Evolutionary conservation across 352 stramenopile genomes (phyloP), one percentile per base, ranked within the genome.

Genomic region (Phytophthora fragariaefolia): DNA sequence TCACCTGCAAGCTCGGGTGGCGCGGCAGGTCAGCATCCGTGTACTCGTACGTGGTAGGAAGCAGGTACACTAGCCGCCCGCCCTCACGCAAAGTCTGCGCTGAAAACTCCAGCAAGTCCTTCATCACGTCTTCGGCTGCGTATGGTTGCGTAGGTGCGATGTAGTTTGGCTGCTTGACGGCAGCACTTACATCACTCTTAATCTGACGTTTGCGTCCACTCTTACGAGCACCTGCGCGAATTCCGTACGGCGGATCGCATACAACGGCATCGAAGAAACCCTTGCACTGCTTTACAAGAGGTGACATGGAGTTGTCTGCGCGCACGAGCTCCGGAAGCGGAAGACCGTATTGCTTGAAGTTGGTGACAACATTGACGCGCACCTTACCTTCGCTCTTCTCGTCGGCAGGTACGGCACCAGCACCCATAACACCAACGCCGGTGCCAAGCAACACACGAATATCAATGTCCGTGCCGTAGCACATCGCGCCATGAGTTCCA

Each of bases 391-490:
- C 46, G 1, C 36, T 52, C 9, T 52, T 62, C 13, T 50, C 30
- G 2, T 51, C 56, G 0, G 46, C 53, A 4, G 56, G n/a, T 5
- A 76, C 54, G 15, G 68, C 68, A 7, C 74, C 74, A 6, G 66
- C 71, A 2, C 81, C 81, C 13, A 63, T 78, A 6, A 89, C 79
- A 30, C 83, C 77, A 24, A 92, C 74, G 57, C 84, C 88, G 68
- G 93, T 98, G 32, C 97, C 97, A 54, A 97, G 79, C 3, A 99
- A 75, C 43, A 99, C 92, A 17, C 96, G 90, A 27, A 94, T 93
- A 70, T 99, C 97, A 76, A 99, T 99, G 74, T 99, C 97, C 7
- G 93, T 98, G 28, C 97, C 97, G 34, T 98, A 88, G 71, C 92
- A 98, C 64, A 98, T 83, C 2, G 88, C 95, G 27, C 97, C 97